phyloP scores from a whole-genome alignment of 2,329 filamentous ascomycete species.

The Calonectria pseudoturangicola region DNA sequence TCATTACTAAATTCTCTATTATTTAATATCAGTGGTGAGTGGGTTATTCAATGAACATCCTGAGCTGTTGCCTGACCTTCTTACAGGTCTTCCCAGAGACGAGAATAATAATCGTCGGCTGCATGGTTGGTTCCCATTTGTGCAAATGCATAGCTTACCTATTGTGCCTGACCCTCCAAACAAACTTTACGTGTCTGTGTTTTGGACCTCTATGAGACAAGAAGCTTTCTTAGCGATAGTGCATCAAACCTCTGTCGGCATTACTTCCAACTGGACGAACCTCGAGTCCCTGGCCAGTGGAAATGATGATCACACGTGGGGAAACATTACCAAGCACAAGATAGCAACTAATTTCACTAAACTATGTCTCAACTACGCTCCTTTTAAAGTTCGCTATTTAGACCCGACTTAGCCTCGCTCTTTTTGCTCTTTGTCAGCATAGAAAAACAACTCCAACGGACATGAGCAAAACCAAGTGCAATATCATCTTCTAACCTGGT shows the following conservation, averaged over 20 bases:
- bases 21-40: not conserved
- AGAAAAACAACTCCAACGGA: too few species aligned
- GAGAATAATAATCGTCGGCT: not conserved
- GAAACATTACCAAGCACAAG: too few species aligned
- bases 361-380: too few species aligned
- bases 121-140: not conserved
- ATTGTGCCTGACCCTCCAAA: not conserved
- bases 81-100: not conserved
- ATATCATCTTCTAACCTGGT: too few species aligned
- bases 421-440: too few species aligned
- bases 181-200: not conserved
- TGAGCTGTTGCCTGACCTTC: too few species aligned
- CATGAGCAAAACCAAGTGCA: too few species aligned
- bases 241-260: not conserved
- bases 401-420: too few species aligned
- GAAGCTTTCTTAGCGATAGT: not conserved
- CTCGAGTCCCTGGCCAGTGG: not conserved
- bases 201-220: not conserved
- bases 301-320: constrained; percentile 7
- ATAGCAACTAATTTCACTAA: too few species aligned
- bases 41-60: not conserved
- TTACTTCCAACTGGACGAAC: not conserved
- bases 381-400: too few species aligned
- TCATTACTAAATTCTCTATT: not conserved
- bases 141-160: not conserved